Evolutionary conservation across 148 eudicot species (phyloP).

Genomic region (Amaranthus cruentus): DNA sequence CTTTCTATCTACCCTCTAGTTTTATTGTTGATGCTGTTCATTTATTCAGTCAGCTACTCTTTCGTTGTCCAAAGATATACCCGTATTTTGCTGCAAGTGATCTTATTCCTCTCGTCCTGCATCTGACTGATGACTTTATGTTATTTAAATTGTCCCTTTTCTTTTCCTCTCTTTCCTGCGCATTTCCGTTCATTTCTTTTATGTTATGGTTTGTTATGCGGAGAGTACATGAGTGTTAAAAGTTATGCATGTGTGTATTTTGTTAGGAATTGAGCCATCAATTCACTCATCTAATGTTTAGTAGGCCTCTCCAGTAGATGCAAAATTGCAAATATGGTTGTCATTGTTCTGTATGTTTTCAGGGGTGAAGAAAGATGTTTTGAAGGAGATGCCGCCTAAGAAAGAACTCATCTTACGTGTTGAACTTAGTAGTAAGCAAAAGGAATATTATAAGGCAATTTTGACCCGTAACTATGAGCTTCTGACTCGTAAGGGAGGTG

Average conservation of each 20-base stretch:
- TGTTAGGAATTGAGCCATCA: neutral
- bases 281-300: neutral
- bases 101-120: too few relatives aligned
- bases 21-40: neutral
- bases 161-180: neutral
- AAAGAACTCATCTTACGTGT: conserved; percentile 94
- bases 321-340: conserved; percentile 4
- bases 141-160: neutral
- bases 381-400: conserved; percentile 93
- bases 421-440: conserved; percentile 90
- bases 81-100: neutral
- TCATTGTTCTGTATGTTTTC: conserved; percentile 20
- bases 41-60: neutral
- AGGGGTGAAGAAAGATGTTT: conserved; percentile 98
- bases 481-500: conserved; percentile 89
- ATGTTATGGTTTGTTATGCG: neutral
- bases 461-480: conserved; percentile 92
- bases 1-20: neutral
- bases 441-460: conserved; percentile 96
- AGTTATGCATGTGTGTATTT: too few relatives aligned
- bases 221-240: neutral
- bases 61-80: neutral
- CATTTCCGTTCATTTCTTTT: too few relatives aligned
- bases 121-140: too few relatives aligned
- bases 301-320: neutral